Base-by-base conservation (phyloP, 805 yeast species). In the Zygoascus bituminiphila region DNA sequence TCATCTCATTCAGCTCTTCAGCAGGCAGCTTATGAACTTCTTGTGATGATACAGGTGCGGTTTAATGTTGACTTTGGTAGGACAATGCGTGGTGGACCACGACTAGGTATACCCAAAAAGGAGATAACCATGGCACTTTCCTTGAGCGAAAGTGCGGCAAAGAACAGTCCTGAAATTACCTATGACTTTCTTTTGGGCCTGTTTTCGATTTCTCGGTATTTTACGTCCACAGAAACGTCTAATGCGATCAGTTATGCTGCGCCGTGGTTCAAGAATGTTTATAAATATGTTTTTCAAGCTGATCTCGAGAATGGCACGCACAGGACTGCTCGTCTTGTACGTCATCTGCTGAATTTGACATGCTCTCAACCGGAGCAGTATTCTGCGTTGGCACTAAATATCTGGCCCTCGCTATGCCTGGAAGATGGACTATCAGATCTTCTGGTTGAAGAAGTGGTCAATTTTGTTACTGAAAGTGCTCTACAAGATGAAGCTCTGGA, bases 221-320 rank as follows among this genome's bases (percentile, higher is more conserved):
- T 51, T 5, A 42, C 49, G 4, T 21, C 50, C 3, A 67, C 59
- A 60, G 69, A 57, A 39, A 53, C 57, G 12, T 51, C 48, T 22
- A 65, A 73, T 48, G 73, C 78, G 1, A 70, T 71, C 17, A 58
- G 74, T 45, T 80, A 79, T 57, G 67, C 81, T 9, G 69, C 84
- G 0, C 89, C 93, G 1, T 88, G 95, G 95, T 71, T 84, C 14
- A 74, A 74, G 21, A 83, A 86, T 56, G 69, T 86, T 21, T 77
- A 79, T 59, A 69, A 71, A 12, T 63, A 78, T 54, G 80, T 85
- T 6, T 82, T 71, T 57, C 25, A 48, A 35, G 70, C 69, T 15
- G 78, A 76, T 55, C 79, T 77, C 23, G 75, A 73, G 25, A 70
- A 67, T 49, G 93, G 94, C 0, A 72, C 77, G 1, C 82, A 77